phyloP scores from a whole-genome alignment of 345 rosid genomes.

The Cochlearia excelsa region DNA sequence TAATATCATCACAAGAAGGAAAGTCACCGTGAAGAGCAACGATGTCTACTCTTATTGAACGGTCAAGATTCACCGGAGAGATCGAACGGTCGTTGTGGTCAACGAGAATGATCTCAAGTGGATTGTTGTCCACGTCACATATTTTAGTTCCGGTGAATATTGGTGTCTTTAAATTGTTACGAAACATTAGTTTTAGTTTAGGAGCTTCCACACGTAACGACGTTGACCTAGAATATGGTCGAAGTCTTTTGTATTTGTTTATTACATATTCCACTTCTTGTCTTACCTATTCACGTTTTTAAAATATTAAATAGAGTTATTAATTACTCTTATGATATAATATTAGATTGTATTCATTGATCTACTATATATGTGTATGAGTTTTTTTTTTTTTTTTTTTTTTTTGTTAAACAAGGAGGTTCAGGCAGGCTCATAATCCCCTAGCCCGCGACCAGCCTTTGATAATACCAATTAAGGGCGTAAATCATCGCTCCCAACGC shows the following conservation, averaged over 20 bases:
- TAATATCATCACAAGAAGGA: slow-evolving; percentile 28
- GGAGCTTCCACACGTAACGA: slow-evolving; percentile 33
- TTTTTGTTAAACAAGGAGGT: too few species aligned
- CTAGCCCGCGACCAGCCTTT: too few species aligned
- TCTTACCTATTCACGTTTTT: slow-evolving; percentile 47
- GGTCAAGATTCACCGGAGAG: slow-evolving; percentile 37
- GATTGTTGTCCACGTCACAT: slow-evolving; percentile 39
- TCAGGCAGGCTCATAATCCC: too few species aligned
- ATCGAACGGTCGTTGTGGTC: slow-evolving; percentile 32
- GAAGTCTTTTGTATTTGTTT: slow-evolving; percentile 31
- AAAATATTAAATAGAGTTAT: slow-evolving; percentile 1
- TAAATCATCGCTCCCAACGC: too few species aligned
- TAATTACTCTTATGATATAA: neutral
- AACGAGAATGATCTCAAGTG: slow-evolving; percentile 52
- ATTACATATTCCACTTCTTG: slow-evolving; percentile 73
- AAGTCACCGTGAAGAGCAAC: slow-evolving; percentile 86
- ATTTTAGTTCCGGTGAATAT: slow-evolving; percentile 76
- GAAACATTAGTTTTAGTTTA: slow-evolving; percentile 23
- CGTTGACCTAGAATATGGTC: slow-evolving; percentile 37
- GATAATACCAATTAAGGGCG: too few species aligned
- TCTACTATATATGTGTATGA: too few species aligned
- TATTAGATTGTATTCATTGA: too few species aligned
- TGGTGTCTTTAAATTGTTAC: slow-evolving; percentile 25
- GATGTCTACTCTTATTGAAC: slow-evolving; percentile 58
- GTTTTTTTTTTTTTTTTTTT: too few species aligned